Conservation (phyloP, 169 alveolate genomes). For the Plasmodium vinckei region DNA sequence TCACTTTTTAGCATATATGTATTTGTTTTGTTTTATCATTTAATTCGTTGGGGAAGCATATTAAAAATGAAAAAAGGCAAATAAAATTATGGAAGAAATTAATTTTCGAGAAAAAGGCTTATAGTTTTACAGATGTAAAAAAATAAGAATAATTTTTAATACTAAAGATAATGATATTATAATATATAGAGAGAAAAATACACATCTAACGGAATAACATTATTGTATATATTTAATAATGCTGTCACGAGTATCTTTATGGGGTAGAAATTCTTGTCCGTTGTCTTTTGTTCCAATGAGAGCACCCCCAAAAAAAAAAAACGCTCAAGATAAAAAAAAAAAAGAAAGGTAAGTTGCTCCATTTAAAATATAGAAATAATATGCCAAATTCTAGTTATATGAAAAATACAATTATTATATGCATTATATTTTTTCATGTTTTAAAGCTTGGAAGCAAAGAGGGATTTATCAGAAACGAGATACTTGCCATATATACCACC, state of each 20-base stretch:
- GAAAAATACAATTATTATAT: background rate
- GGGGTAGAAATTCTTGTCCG: constrained; percentile 46
- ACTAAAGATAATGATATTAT: background rate
- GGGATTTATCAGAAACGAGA: constrained; percentile 78
- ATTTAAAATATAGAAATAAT: background rate
- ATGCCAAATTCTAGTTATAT: background rate
- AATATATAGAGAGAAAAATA: constrained; percentile 7
- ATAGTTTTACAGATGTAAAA: background rate
- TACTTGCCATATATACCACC: constrained; percentile 87
- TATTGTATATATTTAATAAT: constrained; percentile 10
- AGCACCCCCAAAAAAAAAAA: constrained; percentile 64
- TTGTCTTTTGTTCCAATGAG: constrained; percentile 74
- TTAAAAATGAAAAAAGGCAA: background rate
- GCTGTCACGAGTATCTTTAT: constrained; percentile 43
- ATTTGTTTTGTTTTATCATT: background rate
- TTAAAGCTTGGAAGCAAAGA: constrained; percentile 42
- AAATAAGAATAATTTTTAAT: background rate
- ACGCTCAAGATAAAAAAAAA: constrained; percentile 64
- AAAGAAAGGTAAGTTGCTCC: constrained; percentile 37
- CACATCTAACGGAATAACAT: background rate
- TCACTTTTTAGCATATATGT: background rate
- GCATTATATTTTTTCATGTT: too few species aligned
- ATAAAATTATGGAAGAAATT: background rate
- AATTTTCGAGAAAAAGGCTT: background rate
- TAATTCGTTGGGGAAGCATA: background rate